phyloP scores from a whole-genome alignment of 2,329 filamentous ascomycete genomes.

The Talaromyces marneffei region DNA sequence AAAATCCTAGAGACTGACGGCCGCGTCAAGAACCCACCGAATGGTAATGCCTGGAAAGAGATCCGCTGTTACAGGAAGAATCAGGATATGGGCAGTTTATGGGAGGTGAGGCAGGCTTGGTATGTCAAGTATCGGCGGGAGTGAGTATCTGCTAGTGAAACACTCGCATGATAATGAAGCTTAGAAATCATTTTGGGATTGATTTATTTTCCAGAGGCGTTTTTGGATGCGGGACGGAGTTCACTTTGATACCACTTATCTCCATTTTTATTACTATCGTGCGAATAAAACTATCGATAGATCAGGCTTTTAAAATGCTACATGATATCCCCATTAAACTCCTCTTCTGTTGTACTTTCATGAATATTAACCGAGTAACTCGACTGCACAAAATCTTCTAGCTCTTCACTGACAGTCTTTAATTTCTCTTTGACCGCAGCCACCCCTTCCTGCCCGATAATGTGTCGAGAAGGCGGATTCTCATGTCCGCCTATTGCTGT shows the following conservation, averaged over 20 bases:
- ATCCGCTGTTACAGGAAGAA: conserved; percentile 40
- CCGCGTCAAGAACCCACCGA: conserved; percentile 26
- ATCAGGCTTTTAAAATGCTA: conserved; percentile 4
- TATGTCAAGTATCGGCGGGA: conserved; percentile 22
- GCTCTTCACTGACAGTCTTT: conserved; percentile 90
- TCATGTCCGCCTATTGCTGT: conserved; percentile 91
- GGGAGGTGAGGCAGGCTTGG: conserved; percentile 40
- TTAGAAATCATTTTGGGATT: not conserved
- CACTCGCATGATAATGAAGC: not conserved
- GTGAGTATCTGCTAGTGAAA: conserved; percentile 10
- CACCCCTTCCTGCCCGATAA: conserved; percentile 85
- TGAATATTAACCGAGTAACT: conserved; percentile 70
- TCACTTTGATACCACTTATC: not conserved
- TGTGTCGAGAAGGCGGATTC: conserved; percentile 89
- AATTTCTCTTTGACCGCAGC: conserved; percentile 89
- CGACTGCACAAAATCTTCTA: conserved; percentile 92
- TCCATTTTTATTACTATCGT: not conserved
- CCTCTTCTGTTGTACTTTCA: conserved; percentile 24
- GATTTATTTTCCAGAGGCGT: not conserved
- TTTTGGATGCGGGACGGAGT: not conserved
- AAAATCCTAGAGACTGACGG: conserved; percentile 39
- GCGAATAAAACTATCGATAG: not conserved
- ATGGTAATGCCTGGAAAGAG: conserved; percentile 40
- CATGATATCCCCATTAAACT: conserved; percentile 20
- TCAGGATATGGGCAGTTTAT: conserved; percentile 43